A percentile compares a stretch with the other conserved stretches of the same genome.
phyloP scores from a whole-genome alignment of 2,329 filamentous ascomycete species.

The Macrophomina tecta region DNA sequence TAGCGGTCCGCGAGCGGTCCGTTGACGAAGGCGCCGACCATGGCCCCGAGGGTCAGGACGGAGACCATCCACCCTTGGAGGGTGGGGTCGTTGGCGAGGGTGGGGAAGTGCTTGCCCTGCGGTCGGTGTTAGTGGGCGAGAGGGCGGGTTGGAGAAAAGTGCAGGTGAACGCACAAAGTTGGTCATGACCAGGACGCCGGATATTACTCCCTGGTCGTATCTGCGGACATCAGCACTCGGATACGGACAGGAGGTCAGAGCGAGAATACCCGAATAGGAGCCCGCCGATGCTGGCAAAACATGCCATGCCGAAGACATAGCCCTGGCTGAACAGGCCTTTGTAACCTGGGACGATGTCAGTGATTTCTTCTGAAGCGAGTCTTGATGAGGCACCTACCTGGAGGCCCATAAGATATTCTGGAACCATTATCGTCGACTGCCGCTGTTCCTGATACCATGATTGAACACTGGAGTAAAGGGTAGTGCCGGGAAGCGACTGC shows the following conservation, averaged over 20 bases:
- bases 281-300: not conserved
- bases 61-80: not conserved
- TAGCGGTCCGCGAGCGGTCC: not conserved
- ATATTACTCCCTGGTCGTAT: not conserved
- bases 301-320: constrained; percentile 26
- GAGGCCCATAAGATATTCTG: too few relatives aligned
- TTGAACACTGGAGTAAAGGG: too few relatives aligned
- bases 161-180: not conserved
- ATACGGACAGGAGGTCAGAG: too few relatives aligned
- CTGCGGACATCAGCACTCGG: too few relatives aligned
- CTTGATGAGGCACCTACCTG: too few relatives aligned
- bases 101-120: not conserved
- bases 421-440: too few relatives aligned
- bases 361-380: too few relatives aligned
- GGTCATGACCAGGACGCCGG: not conserved
- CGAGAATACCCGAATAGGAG: not conserved
- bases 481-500: too few relatives aligned
- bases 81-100: not conserved
- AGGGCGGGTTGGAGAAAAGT: too few relatives aligned
- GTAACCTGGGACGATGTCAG: constrained; percentile 7
- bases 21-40: not conserved
- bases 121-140: too few relatives aligned
- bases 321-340: constrained; percentile 22
- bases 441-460: too few relatives aligned
- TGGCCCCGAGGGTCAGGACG: not conserved